phyloP scores from a whole-genome alignment of 768 basidiomycete species.

The Chiua virens region DNA sequence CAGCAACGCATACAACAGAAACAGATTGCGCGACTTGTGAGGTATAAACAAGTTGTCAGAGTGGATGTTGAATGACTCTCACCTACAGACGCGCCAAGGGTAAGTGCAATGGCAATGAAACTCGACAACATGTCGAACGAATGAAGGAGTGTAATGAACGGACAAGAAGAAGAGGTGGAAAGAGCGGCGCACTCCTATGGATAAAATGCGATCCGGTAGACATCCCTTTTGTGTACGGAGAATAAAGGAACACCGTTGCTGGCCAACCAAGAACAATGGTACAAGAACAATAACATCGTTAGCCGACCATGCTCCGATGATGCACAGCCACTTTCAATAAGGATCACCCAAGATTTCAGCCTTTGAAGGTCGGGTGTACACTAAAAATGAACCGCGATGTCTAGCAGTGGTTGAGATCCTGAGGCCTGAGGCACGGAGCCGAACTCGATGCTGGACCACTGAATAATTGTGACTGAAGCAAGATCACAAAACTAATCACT shows the following conservation, averaged over 20 bases:
- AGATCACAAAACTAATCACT: neutral
- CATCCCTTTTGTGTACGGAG: constrained; percentile 29
- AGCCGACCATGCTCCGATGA: neutral
- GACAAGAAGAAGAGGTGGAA: constrained; percentile 14
- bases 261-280: constrained; percentile 25
- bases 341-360: neutral
- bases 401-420: too few species aligned
- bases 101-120: constrained; percentile 36
- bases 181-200: constrained; percentile 22
- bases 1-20: constrained; percentile 79
- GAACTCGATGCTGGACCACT: too few species aligned
- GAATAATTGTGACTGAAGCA: constrained; percentile 6
- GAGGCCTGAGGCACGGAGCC: too few species aligned
- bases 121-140: constrained; percentile 40
- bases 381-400: too few species aligned
- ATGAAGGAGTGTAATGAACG: constrained; percentile 25
- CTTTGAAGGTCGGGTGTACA: too few species aligned
- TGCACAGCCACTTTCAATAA: neutral
- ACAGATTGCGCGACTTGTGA: constrained; percentile 53
- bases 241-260: constrained; percentile 28
- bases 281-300: constrained; percentile 27
- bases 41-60: neutral
- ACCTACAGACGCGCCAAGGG: constrained; percentile 41
- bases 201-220: neutral
- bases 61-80: constrained; percentile 10